Evolutionary conservation across 768 basidiomycete species (phyloP).

Genomic region (Leccinum barrowsii): DNA sequence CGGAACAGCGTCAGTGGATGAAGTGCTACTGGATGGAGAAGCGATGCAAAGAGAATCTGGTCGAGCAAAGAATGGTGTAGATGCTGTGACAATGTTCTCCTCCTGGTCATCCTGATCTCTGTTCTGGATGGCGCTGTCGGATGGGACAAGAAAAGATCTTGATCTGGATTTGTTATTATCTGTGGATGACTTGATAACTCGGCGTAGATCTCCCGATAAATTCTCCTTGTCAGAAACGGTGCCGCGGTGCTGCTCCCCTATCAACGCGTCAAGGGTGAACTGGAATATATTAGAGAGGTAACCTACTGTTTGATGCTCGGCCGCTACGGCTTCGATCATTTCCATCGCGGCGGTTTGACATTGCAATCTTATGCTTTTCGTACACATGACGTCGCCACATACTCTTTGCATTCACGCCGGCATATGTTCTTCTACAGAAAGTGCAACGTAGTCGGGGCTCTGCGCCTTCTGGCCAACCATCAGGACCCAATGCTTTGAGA

Average conservation of each 20-base stretch:
- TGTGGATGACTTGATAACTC: conserved; percentile 24
- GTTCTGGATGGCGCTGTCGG: conserved; percentile 12
- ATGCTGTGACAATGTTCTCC: conserved; percentile 12
- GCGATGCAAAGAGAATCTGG: conserved; percentile 23
- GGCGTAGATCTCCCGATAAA: conserved; percentile 29
- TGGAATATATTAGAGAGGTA: neutral
- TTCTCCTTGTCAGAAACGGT: conserved; percentile 32
- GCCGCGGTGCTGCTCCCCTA: conserved; percentile 65
- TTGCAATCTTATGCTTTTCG: conserved; percentile 87
- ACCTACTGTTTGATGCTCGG: conserved; percentile 64
- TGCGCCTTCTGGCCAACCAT: conserved; percentile 78
- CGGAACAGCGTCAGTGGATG: neutral
- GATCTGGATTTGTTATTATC: conserved; percentile 21
- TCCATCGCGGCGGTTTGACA: conserved; percentile 79
- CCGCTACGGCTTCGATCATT: conserved; percentile 57
- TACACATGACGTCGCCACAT: conserved; percentile 90
- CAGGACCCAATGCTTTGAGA: conserved; percentile 60
- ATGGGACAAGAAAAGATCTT: conserved; percentile 19
- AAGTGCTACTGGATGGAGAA: conserved; percentile 10
- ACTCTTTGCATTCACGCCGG: conserved; percentile 85
- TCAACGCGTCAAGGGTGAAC: conserved; percentile 19
- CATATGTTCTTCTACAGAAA: conserved; percentile 79
- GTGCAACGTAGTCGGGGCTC: conserved; percentile 79
- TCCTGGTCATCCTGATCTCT: conserved; percentile 11
- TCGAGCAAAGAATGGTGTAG: conserved; percentile 25